Conservation (phyloP, 257 asterid genomes). For the Rauvolfia tetraphylla region DNA sequence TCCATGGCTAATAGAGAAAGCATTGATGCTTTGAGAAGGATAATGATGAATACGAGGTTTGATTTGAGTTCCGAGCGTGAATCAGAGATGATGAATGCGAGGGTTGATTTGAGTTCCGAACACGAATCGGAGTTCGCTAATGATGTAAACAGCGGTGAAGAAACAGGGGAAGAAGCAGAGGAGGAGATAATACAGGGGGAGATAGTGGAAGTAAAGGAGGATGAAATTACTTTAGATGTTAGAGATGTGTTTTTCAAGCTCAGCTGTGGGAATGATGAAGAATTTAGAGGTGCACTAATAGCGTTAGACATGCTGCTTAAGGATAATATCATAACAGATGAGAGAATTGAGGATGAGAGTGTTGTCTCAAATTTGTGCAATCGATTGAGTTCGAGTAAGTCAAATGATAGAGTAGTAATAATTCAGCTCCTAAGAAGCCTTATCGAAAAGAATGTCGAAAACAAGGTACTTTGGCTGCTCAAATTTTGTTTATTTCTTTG, state of each 20-base stretch:
- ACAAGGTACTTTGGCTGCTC: slow-evolving; percentile 48
- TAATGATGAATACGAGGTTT: slow-evolving; percentile 61
- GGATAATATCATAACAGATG: slow-evolving; percentile 38
- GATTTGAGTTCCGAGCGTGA: slow-evolving; percentile 37
- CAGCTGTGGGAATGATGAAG: slow-evolving; percentile 47
- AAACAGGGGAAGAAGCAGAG: slow-evolving; percentile 21
- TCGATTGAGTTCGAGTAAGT: slow-evolving; percentile 42
- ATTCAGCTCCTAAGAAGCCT: slow-evolving; percentile 49
- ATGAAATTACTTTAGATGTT: slow-evolving; percentile 26
- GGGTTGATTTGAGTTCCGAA: slow-evolving; percentile 29
- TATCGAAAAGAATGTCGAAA: slow-evolving; percentile 25
- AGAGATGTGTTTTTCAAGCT: slow-evolving; percentile 54
- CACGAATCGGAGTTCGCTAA: slow-evolving; percentile 29
- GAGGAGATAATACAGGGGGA: slow-evolving; percentile 38
- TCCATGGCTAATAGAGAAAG: slow-evolving; percentile 45
- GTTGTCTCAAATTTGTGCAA: slow-evolving; percentile 38
- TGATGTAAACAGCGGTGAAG: slow-evolving; percentile 32
- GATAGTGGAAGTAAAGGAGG: no score
- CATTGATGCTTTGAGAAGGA: slow-evolving; percentile 58
- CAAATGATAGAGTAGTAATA: slow-evolving; percentile 45
- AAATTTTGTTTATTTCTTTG: not conserved
- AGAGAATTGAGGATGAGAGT: slow-evolving; percentile 46
- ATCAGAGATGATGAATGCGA: slow-evolving; percentile 2
- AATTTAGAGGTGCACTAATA: slow-evolving; percentile 39
- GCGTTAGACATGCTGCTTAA: slow-evolving; percentile 39